A percentile compares a stretch with the other conserved stretches of the same genome.
Evolutionary conservation across 495 filamentous ascomycete genomes (phyloP).

Genomic region (Penicillium nucicola): DNA sequence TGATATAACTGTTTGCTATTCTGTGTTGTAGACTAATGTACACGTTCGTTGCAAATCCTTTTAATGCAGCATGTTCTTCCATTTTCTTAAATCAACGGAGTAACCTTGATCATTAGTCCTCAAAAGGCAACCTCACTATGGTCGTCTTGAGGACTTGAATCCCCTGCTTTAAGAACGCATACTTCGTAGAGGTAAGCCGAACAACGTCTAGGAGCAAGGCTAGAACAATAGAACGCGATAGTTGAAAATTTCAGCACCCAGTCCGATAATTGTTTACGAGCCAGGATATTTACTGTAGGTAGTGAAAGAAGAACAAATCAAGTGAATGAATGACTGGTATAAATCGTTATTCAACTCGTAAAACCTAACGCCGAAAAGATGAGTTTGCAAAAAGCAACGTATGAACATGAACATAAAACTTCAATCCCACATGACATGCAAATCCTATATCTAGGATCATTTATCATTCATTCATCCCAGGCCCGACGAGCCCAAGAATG

Average conservation of each 20-base stretch:
- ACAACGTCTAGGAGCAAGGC: too few species aligned
- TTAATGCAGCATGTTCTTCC: not conserved
- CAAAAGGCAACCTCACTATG: too few species aligned
- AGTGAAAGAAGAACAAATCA: not conserved
- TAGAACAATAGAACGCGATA: too few species aligned
- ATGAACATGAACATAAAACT: slow-evolving; percentile 1
- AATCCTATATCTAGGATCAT: slow-evolving; percentile 16
- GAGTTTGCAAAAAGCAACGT: slow-evolving; percentile 4
- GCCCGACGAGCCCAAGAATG: slow-evolving; percentile 3
- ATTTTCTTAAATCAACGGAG: too few species aligned
- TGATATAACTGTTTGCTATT: not conserved
- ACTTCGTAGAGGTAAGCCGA: too few species aligned
- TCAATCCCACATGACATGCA: slow-evolving; percentile 15
- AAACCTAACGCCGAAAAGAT: slow-evolving; percentile 8
- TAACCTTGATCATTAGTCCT: too few species aligned
- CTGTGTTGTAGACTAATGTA: slow-evolving; percentile 5
- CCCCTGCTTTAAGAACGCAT: too few species aligned
- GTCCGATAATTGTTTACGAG: too few species aligned
- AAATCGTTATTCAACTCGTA: slow-evolving; percentile 11
- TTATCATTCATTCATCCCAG: slow-evolving; percentile 8
- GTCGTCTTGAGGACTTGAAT: too few species aligned
- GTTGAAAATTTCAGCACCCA: too few species aligned
- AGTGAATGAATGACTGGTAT: slow-evolving; percentile 13
- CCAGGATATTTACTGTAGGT: too few species aligned
- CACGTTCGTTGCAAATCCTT: not conserved